phyloP scores from a whole-genome alignment of 164 flowering plant genomes.

The Stephania cephalantha region DNA sequence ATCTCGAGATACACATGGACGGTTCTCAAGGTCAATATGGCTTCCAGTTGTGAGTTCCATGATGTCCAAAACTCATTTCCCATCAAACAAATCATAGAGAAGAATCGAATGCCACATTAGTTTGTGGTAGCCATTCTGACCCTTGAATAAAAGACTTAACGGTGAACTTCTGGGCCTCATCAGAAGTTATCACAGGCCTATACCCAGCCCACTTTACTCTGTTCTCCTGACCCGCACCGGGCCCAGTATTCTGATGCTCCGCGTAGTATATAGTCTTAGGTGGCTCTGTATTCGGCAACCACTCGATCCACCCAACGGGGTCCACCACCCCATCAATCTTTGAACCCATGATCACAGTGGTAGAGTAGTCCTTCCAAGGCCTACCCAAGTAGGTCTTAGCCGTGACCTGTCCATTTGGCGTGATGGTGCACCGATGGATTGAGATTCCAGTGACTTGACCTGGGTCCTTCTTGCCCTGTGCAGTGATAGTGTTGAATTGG shows the following conservation, averaged over 20 bases:
- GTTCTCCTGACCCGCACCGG: conserved; percentile 34
- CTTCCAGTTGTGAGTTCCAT: too few species aligned
- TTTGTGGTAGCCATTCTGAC: conserved; percentile 39
- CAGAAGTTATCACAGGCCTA: conserved; percentile 26
- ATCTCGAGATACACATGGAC: too few species aligned
- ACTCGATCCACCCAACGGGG: conserved; percentile 57
- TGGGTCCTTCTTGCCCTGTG: conserved; percentile 73
- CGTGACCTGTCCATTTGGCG: conserved; percentile 28
- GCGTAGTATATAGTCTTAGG: conserved; percentile 59
- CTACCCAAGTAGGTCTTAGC: conserved; percentile 64
- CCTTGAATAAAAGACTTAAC: conserved; percentile 52
- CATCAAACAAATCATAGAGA: not conserved
- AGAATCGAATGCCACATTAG: conserved; percentile 26
- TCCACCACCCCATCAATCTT: conserved; percentile 38
- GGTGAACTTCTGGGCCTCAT: conserved; percentile 37
- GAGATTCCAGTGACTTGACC: conserved; percentile 68
- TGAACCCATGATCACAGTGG: conserved; percentile 66
- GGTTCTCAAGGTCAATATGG: too few species aligned
- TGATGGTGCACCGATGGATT: conserved; percentile 44
- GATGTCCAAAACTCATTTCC: too few species aligned
- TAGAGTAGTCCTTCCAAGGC: conserved; percentile 79
- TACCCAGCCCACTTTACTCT: conserved; percentile 80
- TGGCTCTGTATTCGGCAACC: conserved; percentile 43
- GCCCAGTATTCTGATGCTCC: conserved; percentile 74
- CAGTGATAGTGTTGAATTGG: conserved; percentile 72